A percentile compares a stretch with the other conserved stretches of the same genome.
Evolutionary conservation across 2,329 filamentous ascomycete species (phyloP).

Genomic region (Ophiostoma populinum): DNA sequence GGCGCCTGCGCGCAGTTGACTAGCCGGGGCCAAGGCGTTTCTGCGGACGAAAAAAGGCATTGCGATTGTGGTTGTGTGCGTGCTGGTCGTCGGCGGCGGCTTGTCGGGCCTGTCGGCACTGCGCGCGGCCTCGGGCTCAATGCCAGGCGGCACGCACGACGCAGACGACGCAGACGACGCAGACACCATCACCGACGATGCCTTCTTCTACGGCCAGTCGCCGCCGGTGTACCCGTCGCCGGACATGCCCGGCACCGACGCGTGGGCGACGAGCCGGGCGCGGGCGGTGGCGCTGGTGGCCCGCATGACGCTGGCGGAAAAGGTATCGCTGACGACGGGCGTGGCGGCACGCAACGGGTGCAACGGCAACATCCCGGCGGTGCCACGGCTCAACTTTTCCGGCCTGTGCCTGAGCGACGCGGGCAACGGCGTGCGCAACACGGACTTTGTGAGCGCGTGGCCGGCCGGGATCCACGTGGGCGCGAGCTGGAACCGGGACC

Average conservation of each 20-base stretch:
- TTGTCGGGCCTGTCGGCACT: conserved; percentile 20
- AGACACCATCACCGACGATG: conserved; percentile 21
- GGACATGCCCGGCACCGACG: conserved; percentile 38
- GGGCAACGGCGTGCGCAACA: conserved; percentile 24
- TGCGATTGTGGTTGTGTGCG: conserved; percentile 12
- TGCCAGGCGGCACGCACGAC: neutral
- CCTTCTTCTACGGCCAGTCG: conserved; percentile 31
- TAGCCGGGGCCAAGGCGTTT: conserved; percentile 15
- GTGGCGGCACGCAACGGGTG: conserved; percentile 36
- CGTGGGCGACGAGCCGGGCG: conserved; percentile 49
- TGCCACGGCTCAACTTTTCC: conserved; percentile 23
- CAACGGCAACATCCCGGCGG: conserved; percentile 25
- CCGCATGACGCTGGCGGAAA: conserved; percentile 57
- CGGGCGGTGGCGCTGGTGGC: conserved; percentile 53
- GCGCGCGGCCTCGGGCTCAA: conserved; percentile 9
- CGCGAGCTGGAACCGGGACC: conserved; percentile 49
- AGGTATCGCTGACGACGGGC: conserved; percentile 61
- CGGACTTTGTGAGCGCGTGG: conserved; percentile 26
- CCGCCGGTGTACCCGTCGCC: conserved; percentile 34
- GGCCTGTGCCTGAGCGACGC: conserved; percentile 29
- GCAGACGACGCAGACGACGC: neutral
- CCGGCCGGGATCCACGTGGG: conserved; percentile 25
- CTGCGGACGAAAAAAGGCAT: conserved; percentile 16
- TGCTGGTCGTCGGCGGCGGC: conserved; percentile 20
- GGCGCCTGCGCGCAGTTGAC: conserved; percentile 15